Evolutionary conservation across 768 basidiomycete genomes (phyloP), one percentile per base, ranked within the genome.

Genomic region (Tremella fuciformis): DNA sequence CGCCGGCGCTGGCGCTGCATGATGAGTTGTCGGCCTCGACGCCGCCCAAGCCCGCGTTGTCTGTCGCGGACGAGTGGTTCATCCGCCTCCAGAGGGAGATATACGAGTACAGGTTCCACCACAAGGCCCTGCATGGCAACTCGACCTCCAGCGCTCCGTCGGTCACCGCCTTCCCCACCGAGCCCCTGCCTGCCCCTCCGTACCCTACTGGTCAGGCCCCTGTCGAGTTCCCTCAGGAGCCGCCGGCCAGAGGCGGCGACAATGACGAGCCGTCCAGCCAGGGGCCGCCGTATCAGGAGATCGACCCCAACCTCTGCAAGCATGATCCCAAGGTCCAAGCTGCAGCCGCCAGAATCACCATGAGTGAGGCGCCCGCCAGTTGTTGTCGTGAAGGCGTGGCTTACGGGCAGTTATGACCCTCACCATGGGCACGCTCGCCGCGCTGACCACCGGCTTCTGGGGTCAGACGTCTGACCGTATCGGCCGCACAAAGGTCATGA

Each of bases 381-480:
- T 11, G 39, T 41, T 41, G 18, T 41, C 39, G 39, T 21, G 42
- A 4, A 44, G 21, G 24, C 18, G 13, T 19, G 26, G 9, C 49
- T 50, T 50, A 51, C 50, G 9, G 24, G 21, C 64, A 89, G 87
- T 82, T 19, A 84, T 93, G 76, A 85, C 86, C 1, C 85, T 88
- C 11, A 82, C 82, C 8, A 87, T 88, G 85, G 90, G 88, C 52
- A 71, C 84, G 7, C 80, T 96, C 40, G 87, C 88, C 52, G 88
- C 89, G 0, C 78, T 89, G 48, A 88, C 88, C 3, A 89, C 89
- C 0, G 89, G 88, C 0, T 88, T 86, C 79, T 96, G 91, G 91
- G 88, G 88, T 52, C 82, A 84, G 50, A 83, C 85, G 41, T 86
- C 88, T 9, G 91, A 93, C 73, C 77, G 80, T 8, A 78, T 85